Percentiles rank a stretch among this genome's conserved stretches.
Conservation (phyloP, 2,329 filamentous ascomycete genomes). For the Nemania serpens region DNA sequence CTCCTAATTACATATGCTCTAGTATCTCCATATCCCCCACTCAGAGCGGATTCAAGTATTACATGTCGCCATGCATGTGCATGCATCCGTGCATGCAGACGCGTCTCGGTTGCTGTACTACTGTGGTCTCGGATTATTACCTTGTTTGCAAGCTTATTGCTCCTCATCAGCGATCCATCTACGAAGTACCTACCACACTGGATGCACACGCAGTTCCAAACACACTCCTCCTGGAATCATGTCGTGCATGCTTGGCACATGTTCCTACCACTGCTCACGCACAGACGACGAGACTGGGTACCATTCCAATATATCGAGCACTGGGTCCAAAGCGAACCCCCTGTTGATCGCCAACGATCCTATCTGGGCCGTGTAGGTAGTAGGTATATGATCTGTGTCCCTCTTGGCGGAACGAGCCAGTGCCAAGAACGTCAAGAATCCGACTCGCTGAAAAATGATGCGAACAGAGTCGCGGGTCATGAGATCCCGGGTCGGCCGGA, state of each 20-base stretch:
- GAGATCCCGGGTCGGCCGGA: conserved; percentile 3
- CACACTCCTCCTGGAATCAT: conserved; percentile 19
- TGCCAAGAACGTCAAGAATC: not conserved
- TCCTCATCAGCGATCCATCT: conserved; percentile 1
- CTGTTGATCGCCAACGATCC: not conserved
- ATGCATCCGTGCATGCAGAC: not conserved
- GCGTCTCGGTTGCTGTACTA: not conserved
- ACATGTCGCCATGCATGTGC: not conserved
- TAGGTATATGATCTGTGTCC: not conserved
- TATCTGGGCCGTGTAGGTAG: not conserved
- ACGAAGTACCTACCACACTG: not conserved
- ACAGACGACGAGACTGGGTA: too few species aligned
- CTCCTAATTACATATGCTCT: not conserved
- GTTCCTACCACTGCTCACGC: conserved; percentile 5
- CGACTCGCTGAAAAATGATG: conserved; percentile 2
- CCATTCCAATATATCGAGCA: conserved; percentile 18
- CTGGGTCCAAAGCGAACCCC: not conserved
- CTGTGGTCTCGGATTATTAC: not conserved
- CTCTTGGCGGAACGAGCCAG: not conserved
- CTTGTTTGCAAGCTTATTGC: conserved; percentile 17
- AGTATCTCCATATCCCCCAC: not conserved
- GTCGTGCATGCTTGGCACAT: conserved; percentile 13
- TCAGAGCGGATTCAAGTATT: not conserved
- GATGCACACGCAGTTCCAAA: not conserved
- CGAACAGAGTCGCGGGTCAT: not conserved